These are phyloP conservation scores for Pythium myriotylum DNA, from an alignment of 352 stramenopile genomes.

Conservation along the genomic window DNA sequence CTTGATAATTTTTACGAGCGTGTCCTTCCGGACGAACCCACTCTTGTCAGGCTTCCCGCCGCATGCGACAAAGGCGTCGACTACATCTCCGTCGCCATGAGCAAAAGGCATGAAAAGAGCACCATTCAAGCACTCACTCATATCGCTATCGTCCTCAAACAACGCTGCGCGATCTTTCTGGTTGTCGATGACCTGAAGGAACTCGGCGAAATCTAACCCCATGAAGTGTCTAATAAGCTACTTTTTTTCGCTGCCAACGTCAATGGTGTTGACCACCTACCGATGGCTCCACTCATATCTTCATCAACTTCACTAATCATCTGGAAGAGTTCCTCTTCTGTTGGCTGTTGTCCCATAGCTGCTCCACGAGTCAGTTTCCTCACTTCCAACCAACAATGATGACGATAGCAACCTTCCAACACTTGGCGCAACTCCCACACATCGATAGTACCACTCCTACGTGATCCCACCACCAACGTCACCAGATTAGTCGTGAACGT, in stretches of 20 bases:
- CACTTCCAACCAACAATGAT: background rate
- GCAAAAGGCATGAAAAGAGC: background rate
- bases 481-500: too few relatives aligned
- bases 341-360: slow-evolving; percentile 98
- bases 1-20: slow-evolving; percentile 95
- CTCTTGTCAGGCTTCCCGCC: slow-evolving; percentile 93
- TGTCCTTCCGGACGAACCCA: slow-evolving; percentile 90
- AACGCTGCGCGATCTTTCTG: slow-evolving; percentile 96
- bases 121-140: slow-evolving; percentile 70
- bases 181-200: slow-evolving; percentile 98
- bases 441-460: slow-evolving; percentile 94
- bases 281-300: slow-evolving; percentile 95
- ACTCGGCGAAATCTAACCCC: slow-evolving; percentile 94
- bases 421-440: slow-evolving; percentile 93
- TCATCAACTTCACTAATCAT: slow-evolving; percentile 93
- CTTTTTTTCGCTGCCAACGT: too few relatives aligned
- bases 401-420: slow-evolving; percentile 78
- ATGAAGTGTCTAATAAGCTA: background rate
- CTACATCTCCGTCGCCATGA: slow-evolving; percentile 10
- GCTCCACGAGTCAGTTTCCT: background rate
- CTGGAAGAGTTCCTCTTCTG: slow-evolving; percentile 97
- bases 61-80: slow-evolving; percentile 97
- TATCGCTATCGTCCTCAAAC: slow-evolving; percentile 97
- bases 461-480: background rate
- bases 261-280: slow-evolving; percentile 24